Conservation (phyloP, 2,329 filamentous ascomycete species). For the Stenocarpella maydis region DNA sequence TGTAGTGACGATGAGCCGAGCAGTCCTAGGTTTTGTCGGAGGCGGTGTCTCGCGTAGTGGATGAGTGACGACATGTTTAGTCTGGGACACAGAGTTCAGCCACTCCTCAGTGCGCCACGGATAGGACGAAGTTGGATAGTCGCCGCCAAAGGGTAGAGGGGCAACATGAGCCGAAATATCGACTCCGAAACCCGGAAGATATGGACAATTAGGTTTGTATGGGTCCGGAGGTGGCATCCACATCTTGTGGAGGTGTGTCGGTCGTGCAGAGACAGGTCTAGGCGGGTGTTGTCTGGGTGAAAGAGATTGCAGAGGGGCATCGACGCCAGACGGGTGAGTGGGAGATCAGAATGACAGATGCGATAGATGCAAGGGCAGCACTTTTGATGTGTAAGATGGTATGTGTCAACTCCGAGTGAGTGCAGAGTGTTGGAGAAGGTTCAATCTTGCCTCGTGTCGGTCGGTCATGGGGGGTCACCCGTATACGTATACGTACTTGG, state of each 20-base stretch:
- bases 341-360: background rate
- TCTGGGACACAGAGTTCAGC: conserved; percentile 7
- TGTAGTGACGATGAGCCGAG: conserved; percentile 1
- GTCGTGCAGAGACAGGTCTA: background rate
- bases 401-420: background rate
- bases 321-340: background rate
- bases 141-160: conserved; percentile 1
- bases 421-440: background rate
- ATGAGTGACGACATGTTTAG: conserved; percentile 2
- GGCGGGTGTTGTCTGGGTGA: background rate
- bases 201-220: conserved; percentile 4
- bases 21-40: background rate
- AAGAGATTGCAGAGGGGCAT: background rate
- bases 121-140: background rate
- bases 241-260: background rate
- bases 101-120: conserved; percentile 2
- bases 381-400: background rate
- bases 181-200: background rate
- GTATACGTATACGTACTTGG: no score
- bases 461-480: no score
- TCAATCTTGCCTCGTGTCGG: no score
- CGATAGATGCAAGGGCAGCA: conserved; percentile 1
- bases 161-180: background rate
- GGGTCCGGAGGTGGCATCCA: conserved; percentile 5
- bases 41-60: conserved; percentile 1